Percentiles rank a stretch among this genome's conserved stretches.
Conservation (phyloP, 1,139 yeast genomes). For the Lodderomyces elongisporus region DNA sequence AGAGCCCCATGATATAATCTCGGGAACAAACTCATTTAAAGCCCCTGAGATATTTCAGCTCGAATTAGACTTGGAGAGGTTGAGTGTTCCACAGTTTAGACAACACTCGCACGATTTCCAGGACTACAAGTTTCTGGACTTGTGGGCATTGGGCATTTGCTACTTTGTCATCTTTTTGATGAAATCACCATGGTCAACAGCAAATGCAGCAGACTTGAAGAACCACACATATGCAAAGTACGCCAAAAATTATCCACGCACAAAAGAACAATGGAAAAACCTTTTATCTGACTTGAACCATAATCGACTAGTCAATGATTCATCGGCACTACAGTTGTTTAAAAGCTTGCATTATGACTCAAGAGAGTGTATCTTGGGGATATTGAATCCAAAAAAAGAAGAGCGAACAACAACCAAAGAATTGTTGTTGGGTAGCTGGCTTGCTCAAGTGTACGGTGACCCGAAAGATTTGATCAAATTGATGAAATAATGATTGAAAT, state of each 20-base stretch:
- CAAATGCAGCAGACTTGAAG: constrained; percentile 20
- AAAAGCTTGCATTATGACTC: constrained; percentile 38
- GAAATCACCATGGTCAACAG: constrained; percentile 46
- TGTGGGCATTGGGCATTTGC: constrained; percentile 50
- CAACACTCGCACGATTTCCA: constrained; percentile 8
- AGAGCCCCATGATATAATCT: constrained; percentile 24
- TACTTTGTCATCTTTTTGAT: constrained; percentile 43
- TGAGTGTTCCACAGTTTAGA: constrained; percentile 7
- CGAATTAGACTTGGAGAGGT: constrained; percentile 17
- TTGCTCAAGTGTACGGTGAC: constrained; percentile 40
- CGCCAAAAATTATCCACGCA: constrained; percentile 18
- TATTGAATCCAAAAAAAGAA: constrained; percentile 30
- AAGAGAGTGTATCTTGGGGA: constrained; percentile 26
- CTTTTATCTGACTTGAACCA: constrained; percentile 21
- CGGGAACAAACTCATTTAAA: constrained; percentile 53
- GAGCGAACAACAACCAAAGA: constrained; percentile 21
- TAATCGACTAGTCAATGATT: background rate
- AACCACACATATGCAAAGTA: constrained; percentile 24
- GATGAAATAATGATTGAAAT: constrained; percentile 6
- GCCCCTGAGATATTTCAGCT: constrained; percentile 47
- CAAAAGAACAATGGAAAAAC: constrained; percentile 14
- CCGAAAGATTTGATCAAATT: constrained; percentile 31
- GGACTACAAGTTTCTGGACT: constrained; percentile 26
- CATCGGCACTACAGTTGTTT: constrained; percentile 31
- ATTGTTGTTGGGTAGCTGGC: constrained; percentile 34